Evolutionary conservation across 805 yeast genomes (phyloP).

Genomic region (Barnettozyma botsteinii): DNA sequence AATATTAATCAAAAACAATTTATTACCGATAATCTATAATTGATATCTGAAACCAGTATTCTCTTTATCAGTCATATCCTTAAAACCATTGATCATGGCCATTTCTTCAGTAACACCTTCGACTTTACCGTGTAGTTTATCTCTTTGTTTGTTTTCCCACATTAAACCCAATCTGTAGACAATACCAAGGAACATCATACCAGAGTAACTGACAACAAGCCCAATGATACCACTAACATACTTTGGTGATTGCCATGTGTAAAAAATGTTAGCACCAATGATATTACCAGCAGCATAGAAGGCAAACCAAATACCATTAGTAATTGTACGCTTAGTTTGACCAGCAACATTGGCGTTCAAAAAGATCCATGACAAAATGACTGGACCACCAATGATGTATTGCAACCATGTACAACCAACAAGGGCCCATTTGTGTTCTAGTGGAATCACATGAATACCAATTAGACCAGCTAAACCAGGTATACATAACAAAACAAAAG

Average conservation of each 20-base stretch:
- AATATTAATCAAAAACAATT: too few species aligned
- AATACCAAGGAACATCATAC: constrained; percentile 6
- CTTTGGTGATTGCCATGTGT: constrained; percentile 33
- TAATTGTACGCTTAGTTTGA: constrained; percentile 36
- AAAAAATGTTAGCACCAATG: constrained; percentile 44
- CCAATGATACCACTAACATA: constrained; percentile 19
- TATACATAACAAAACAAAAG: constrained; percentile 1
- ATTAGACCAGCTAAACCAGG: constrained; percentile 36
- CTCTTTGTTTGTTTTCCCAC: constrained; percentile 2
- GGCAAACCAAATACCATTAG: constrained; percentile 33
- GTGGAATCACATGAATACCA: constrained; percentile 14
- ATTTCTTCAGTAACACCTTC: constrained; percentile 6
- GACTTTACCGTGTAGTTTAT: constrained; percentile 5
- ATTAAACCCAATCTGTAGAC: constrained; percentile 5
- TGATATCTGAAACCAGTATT: constrained; percentile 7
- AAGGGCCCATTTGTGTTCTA: constrained; percentile 25
- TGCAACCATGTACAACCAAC: constrained; percentile 20
- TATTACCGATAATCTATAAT: too few species aligned
- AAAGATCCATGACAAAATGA: constrained; percentile 5
- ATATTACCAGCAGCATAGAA: constrained; percentile 38
- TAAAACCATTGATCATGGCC: constrained; percentile 7
- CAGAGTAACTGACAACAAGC: constrained; percentile 3
- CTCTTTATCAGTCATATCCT: constrained; percentile 7
- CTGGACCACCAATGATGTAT: constrained; percentile 5
- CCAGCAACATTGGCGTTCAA: constrained; percentile 28